Conservation (phyloP, 1,284 basidiomycete genomes). For the Spongispora temasekensis region DNA sequence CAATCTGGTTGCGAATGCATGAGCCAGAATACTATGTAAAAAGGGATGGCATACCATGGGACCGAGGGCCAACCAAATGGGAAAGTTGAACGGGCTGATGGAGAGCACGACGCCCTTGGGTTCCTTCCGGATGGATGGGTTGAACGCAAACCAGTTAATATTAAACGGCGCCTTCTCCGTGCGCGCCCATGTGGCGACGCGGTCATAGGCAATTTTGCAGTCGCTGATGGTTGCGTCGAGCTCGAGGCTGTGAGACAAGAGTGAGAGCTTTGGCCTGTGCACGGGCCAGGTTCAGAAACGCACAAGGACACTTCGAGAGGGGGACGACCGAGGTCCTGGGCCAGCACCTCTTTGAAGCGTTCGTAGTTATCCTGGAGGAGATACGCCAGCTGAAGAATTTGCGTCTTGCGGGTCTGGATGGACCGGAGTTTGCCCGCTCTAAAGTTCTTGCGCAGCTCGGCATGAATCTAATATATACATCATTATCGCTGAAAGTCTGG, state of each 20-base stretch:
- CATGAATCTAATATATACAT: constrained; percentile 59
- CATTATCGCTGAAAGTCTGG: too few species aligned
- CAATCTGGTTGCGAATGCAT: constrained; percentile 41
- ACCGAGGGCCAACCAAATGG: constrained; percentile 51
- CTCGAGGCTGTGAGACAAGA: constrained; percentile 49
- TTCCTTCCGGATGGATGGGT: constrained; percentile 70
- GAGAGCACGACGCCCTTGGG: constrained; percentile 76
- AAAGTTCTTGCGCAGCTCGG: constrained; percentile 52
- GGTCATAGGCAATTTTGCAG: constrained; percentile 61
- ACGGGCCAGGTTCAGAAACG: constrained; percentile 26
- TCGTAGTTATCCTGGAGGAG: constrained; percentile 65
- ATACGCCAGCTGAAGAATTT: constrained; percentile 66
- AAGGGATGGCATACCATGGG: constrained; percentile 52
- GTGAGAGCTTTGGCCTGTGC: too few species aligned
- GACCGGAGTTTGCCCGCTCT: constrained; percentile 58
- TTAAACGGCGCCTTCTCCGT: constrained; percentile 62
- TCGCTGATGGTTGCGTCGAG: constrained; percentile 57
- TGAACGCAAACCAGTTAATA: constrained; percentile 54
- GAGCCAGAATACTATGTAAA: background rate
- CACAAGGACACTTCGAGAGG: constrained; percentile 58
- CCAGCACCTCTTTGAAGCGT: constrained; percentile 54
- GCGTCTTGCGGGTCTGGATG: constrained; percentile 63
- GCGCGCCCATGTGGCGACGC: constrained; percentile 77
- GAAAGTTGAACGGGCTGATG: constrained; percentile 66
- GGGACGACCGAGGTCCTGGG: constrained; percentile 59